Conservation (phyloP, 768 basidiomycete species). For the Leccinum rimulosum region DNA sequence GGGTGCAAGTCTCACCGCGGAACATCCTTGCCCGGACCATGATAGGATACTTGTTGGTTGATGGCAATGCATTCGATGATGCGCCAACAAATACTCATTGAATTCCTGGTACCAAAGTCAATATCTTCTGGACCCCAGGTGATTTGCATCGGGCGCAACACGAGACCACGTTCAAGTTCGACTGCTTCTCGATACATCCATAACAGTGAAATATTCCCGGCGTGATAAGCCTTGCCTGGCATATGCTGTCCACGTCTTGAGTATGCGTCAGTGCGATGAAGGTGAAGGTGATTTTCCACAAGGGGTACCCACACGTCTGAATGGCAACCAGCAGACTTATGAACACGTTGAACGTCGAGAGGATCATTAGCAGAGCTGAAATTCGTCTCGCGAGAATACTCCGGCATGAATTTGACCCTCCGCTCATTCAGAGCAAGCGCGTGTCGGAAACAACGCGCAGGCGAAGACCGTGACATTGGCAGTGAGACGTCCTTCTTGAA, state of each 20-base stretch:
- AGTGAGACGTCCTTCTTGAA: constrained; percentile 40
- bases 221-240: constrained; percentile 2
- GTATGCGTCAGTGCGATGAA: background rate
- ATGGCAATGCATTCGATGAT: constrained; percentile 9
- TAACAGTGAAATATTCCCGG: background rate
- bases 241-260: constrained; percentile 11
- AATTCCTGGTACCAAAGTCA: constrained; percentile 12
- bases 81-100: constrained; percentile 10
- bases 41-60: constrained; percentile 7
- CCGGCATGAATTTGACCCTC: background rate
- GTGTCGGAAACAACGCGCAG: constrained; percentile 30
- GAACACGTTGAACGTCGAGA: background rate
- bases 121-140: constrained; percentile 15
- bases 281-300: background rate
- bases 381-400: constrained; percentile 19
- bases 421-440: background rate
- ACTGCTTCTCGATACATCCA: background rate
- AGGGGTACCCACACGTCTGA: constrained; percentile 23
- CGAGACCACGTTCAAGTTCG: background rate
- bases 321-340: background rate
- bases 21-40: background rate
- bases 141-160: constrained; percentile 11
- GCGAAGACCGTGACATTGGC: constrained; percentile 44
- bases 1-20: background rate
- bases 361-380: constrained; percentile 4